Percentiles rank a stretch among this genome's conserved stretches.
Conservation (phyloP, 108 stramenopile genomes). For the Cyclostephanos invisitatus region DNA sequence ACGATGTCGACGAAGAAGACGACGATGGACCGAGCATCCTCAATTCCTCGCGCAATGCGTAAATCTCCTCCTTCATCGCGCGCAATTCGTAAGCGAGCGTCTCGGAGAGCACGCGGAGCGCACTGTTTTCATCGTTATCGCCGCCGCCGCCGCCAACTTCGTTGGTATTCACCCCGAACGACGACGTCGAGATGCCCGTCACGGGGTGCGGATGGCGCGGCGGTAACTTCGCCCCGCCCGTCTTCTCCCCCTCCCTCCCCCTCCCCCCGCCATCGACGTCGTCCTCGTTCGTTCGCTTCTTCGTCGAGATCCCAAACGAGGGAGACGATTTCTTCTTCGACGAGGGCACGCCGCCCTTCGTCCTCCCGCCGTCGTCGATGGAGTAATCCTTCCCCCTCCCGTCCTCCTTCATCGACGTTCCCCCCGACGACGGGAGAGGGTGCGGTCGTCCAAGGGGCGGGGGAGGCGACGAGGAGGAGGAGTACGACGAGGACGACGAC, state of each 20-base stretch:
- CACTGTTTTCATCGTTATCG: background rate
- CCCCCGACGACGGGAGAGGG: background rate
- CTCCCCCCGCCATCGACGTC: too few relatives aligned
- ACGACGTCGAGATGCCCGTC: background rate
- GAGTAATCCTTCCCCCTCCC: background rate
- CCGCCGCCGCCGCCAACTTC: background rate
- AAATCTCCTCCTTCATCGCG: constrained; percentile 71
- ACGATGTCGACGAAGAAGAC: constrained; percentile 32
- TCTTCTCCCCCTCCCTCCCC: background rate
- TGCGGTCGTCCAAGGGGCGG: background rate
- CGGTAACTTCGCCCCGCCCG: background rate
- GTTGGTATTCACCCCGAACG: background rate
- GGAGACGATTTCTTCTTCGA: background rate
- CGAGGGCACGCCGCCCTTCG: background rate
- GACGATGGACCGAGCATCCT: constrained; percentile 52
- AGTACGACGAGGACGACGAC: too few relatives aligned
- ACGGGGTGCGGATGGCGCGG: background rate
- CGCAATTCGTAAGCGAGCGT: constrained; percentile 66
- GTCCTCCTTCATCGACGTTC: background rate
- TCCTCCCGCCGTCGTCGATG: background rate
- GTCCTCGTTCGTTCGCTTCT: too few relatives aligned
- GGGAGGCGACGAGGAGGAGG: too few relatives aligned
- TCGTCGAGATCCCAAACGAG: too few relatives aligned
- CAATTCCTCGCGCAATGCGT: constrained; percentile 70
- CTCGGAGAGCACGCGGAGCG: constrained; percentile 42